Conservation (phyloP, 2,329 filamentous ascomycete genomes). For the Orbilia brochopaga region DNA sequence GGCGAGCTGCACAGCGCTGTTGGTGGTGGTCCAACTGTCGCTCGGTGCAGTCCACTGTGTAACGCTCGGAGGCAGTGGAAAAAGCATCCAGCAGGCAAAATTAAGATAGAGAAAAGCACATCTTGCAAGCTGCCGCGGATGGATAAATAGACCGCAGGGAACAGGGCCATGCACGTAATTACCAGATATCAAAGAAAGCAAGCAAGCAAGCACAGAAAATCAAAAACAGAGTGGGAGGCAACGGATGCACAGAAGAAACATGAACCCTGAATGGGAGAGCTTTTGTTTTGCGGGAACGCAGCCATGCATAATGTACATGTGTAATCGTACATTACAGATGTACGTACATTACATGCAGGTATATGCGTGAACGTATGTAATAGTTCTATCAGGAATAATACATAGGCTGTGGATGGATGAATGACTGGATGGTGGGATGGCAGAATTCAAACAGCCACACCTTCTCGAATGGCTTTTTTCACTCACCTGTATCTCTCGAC, state of each 20-base stretch:
- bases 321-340: slow-evolving; percentile 7
- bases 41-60: slow-evolving; percentile 29
- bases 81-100: slow-evolving; percentile 4
- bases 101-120: neutral
- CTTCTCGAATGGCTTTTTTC: slow-evolving; percentile 6
- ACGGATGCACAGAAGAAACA: slow-evolving; percentile 4
- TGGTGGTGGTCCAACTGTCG: slow-evolving; percentile 10
- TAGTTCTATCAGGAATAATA: slow-evolving; percentile 35
- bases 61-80: slow-evolving; percentile 21
- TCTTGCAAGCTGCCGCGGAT: slow-evolving; percentile 4
- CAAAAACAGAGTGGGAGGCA: neutral
- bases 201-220: neutral
- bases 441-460: slow-evolving; percentile 9
- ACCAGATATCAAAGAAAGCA: neutral
- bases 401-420: slow-evolving; percentile 17
- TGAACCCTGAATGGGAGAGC: neutral
- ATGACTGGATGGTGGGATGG: slow-evolving; percentile 35
- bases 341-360: slow-evolving; percentile 33
- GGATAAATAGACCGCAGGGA: slow-evolving; percentile 15
- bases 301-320: slow-evolving; percentile 17
- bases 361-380: slow-evolving; percentile 22
- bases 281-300: neutral
- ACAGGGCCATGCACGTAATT: slow-evolving; percentile 9
- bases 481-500: slow-evolving; percentile 12
- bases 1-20: no score